Base-by-base conservation (phyloP, 2,329 filamentous ascomycete species). In the Aspergillus hiratsukae region DNA sequence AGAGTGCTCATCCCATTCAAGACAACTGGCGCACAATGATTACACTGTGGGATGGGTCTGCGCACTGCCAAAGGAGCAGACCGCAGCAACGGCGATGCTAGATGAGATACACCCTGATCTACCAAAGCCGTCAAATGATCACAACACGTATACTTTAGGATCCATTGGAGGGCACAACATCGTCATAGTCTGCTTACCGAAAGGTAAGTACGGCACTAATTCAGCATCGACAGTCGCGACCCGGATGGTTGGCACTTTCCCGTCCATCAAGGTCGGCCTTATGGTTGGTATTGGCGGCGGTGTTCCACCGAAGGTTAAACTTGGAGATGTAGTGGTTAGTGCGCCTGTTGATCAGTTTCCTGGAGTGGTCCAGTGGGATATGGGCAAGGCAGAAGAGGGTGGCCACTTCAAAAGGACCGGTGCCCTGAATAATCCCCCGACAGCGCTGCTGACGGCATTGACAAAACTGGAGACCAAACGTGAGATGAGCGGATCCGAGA, bases 11-110 rank as follows among this genome's bases (percentile, higher is more conserved):
- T 14, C 29, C 5, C 29, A 4, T 31, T 31, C 10, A 1, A 31
- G 0, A 11, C 10, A 31, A 10, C 29, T 31, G 10, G 14, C 10
- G 4, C 53, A 60, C 40, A 31, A 59, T 4, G 51, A 61, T 50
- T 65, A 65, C 43, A 64, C 60, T 5, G 49, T 67, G 23, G 63
- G 64, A 35, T 62, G 58, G 56, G 49, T 66, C 51, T 65, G 60
- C 25, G 56, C 63, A 10, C 37, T 65, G 5, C 57, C 61, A 1
- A 52, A 60, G 5, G 68, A 66, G 55, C 61, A 56, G 45, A 63
- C 60, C 9, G 65, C 66, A 2, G 62, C 62, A 31, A 61, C 61
- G n/a, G 52, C 55, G 7, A 64, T 64, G 57, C 43, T 66, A 21
- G 63, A 65, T 45, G 17, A 52, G 27, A 49, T 45, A 27, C 65